Percentiles rank a stretch among this genome's conserved stretches.
These are phyloP conservation scores for Colletotrichum tabaci DNA, from an alignment of 2,329 filamentous ascomycete genomes.

Conservation along the genomic window DNA sequence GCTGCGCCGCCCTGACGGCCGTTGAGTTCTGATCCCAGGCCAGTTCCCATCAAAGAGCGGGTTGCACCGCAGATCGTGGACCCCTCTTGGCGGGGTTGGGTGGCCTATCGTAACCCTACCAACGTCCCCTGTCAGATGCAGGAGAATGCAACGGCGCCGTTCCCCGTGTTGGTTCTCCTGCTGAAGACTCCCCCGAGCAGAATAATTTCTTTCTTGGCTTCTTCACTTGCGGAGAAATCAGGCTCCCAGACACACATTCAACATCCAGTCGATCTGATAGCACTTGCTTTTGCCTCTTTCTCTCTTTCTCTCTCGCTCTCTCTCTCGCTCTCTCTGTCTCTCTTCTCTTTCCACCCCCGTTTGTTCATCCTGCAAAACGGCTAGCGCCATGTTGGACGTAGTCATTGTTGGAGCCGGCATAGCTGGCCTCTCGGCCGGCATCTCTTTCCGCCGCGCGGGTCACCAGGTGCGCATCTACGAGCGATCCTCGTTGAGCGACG, in stretches of 20 bases:
- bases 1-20: neutral
- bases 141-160: constrained; percentile 8
- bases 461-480: constrained; percentile 60
- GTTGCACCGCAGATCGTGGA: constrained; percentile 10
- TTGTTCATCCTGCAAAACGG: neutral
- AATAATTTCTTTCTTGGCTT: constrained; percentile 3
- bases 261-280: neutral
- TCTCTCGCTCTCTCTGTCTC: neutral
- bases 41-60: constrained; percentile 5
- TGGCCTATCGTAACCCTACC: neutral
- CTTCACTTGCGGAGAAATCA: neutral
- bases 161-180: constrained; percentile 13
- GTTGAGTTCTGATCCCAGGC: constrained; percentile 1
- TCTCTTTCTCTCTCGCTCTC: neutral
- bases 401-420: constrained; percentile 61
- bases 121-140: neutral
- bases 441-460: constrained; percentile 54
- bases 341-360: neutral
- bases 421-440: constrained; percentile 56
- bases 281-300: neutral
- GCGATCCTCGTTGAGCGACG: constrained; percentile 53
- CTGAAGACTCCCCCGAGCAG: no score
- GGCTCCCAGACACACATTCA: neutral
- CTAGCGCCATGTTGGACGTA: constrained; percentile 51
- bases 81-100: neutral